Conservation (phyloP, 1,284 basidiomycete genomes). For the Phellopilus nigrolimitatus region DNA sequence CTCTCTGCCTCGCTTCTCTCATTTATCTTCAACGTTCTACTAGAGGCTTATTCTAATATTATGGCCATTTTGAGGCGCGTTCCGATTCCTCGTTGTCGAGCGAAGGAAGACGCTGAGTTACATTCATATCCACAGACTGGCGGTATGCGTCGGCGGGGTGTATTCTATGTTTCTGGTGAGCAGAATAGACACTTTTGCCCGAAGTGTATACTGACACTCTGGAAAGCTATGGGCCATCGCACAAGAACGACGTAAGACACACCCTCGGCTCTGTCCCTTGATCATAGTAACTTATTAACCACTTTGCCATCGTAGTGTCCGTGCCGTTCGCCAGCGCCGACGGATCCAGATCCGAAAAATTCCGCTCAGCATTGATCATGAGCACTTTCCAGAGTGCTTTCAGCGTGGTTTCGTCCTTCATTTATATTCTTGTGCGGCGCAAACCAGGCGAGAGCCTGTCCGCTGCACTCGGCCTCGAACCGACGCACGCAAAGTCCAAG, state of each 20-base stretch:
- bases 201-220: conserved; percentile 10
- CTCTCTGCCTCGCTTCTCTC: neutral
- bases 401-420: conserved; percentile 71
- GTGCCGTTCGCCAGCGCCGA: conserved; percentile 75
- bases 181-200: neutral
- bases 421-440: conserved; percentile 73
- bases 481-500: conserved; percentile 17
- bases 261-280: neutral
- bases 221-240: conserved; percentile 82
- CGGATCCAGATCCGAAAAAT: conserved; percentile 64
- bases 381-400: conserved; percentile 84
- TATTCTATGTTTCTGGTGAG: conserved; percentile 32
- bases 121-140: conserved; percentile 22
- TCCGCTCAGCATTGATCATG: conserved; percentile 84
- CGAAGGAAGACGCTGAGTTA: neutral
- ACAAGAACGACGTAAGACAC: conserved; percentile 72
- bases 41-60: neutral
- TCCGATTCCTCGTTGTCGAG: neutral
- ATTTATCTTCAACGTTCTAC: neutral
- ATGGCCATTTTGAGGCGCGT: conserved; percentile 14
- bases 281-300: conserved; percentile 9
- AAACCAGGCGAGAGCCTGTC: conserved; percentile 47
- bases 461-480: conserved; percentile 54
- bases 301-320: conserved; percentile 50
- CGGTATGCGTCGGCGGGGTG: conserved; percentile 28